Evolutionary conservation across 345 rosid genomes (phyloP).

Genomic region (Arabis hirsuta): DNA sequence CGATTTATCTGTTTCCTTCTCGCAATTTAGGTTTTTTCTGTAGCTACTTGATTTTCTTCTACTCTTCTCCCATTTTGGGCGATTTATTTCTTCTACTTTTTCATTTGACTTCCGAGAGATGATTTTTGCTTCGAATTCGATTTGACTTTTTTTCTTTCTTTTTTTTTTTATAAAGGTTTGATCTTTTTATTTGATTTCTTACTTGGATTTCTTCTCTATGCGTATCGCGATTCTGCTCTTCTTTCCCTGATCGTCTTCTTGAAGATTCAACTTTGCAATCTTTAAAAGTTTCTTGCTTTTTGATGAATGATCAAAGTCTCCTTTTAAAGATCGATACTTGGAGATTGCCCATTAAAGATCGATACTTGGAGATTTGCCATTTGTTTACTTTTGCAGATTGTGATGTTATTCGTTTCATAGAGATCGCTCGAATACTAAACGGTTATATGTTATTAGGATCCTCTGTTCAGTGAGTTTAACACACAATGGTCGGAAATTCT

Average conservation of each 20-base stretch:
- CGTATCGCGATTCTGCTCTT: no score
- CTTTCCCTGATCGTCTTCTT: not conserved
- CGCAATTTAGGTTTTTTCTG: not conserved
- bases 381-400: no score
- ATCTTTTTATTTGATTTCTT: no score
- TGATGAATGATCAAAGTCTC: not conserved
- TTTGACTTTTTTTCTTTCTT: no score
- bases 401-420: no score
- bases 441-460: conserved; percentile 2
- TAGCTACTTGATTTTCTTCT: not conserved
- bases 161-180: no score
- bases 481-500: conserved; percentile 50
- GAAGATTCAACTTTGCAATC: not conserved
- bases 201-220: not conserved
- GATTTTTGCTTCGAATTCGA: not conserved
- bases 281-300: not conserved
- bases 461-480: conserved; percentile 30
- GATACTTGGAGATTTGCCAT: no score
- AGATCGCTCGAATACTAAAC: not conserved
- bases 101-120: not conserved
- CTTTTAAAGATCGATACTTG: not conserved
- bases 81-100: not conserved
- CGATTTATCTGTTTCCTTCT: not conserved
- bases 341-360: no score
- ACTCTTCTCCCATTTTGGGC: no score